phyloP scores from a whole-genome alignment of 2,329 filamentous ascomycete species.

The Whalleya microplaca region DNA sequence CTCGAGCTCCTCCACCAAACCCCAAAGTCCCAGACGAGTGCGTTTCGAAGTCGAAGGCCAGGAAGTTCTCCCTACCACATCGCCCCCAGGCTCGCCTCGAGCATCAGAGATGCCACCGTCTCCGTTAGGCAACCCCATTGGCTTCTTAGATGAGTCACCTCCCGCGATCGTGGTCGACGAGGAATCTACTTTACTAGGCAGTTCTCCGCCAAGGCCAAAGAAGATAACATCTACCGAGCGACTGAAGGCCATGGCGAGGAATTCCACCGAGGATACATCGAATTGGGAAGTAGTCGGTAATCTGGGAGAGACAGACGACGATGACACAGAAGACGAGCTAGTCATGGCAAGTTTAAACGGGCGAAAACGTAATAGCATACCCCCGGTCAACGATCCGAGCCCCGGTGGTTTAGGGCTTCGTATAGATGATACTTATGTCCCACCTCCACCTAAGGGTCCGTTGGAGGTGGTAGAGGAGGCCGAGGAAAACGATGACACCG shows the following conservation, averaged over 20 bases:
- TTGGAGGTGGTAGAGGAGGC: conserved; percentile 16
- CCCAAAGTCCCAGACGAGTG: conserved; percentile 61
- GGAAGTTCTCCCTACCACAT: conserved; percentile 63
- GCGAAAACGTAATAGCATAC: conserved; percentile 13
- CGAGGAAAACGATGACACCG: conserved; percentile 14
- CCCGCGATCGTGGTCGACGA: conserved; percentile 39
- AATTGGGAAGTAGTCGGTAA: conserved; percentile 54
- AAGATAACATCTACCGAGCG: conserved; percentile 61
- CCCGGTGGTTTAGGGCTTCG: conserved; percentile 6
- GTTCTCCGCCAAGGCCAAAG: conserved; percentile 47
- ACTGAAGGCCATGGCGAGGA: conserved; percentile 54
- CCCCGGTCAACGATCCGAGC: conserved; percentile 10
- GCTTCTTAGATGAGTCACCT: conserved; percentile 28
- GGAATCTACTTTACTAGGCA: conserved; percentile 35
- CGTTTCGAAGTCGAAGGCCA: conserved; percentile 64
- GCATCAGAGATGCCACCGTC: conserved; percentile 37
- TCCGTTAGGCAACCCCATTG: conserved; percentile 35
- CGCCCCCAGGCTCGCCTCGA: conserved; percentile 47
- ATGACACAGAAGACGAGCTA: conserved; percentile 37
- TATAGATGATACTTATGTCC: conserved; percentile 25
- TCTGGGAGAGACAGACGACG: conserved; percentile 32
- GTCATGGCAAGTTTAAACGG: conserved; percentile 31
- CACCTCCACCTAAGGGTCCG: conserved; percentile 13
- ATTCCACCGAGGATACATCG: conserved; percentile 54
- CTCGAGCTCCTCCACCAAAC: conserved; percentile 54